Conservation (phyloP, 192 early-diverging fungal genomes). For the Oehlia diaphana region DNA sequence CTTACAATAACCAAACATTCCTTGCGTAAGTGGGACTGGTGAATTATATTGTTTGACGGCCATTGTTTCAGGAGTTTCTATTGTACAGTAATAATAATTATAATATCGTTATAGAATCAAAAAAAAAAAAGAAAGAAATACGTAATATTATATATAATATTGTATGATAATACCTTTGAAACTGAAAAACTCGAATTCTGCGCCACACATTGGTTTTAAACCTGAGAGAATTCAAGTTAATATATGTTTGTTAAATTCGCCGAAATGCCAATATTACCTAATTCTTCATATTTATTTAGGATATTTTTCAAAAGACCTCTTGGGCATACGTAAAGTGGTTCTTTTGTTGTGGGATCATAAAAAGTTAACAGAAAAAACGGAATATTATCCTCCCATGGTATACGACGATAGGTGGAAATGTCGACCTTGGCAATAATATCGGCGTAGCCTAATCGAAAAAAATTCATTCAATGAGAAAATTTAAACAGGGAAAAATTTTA, state of each 20-base stretch:
- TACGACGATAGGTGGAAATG: slow-evolving; percentile 58
- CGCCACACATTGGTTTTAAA: slow-evolving; percentile 55
- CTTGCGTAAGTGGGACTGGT: slow-evolving; percentile 63
- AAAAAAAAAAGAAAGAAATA: neutral
- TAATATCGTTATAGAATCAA: neutral
- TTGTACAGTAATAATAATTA: neutral
- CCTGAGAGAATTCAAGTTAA: slow-evolving; percentile 11
- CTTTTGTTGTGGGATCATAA: slow-evolving; percentile 52
- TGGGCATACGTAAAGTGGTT: slow-evolving; percentile 66
- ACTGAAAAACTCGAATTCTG: slow-evolving; percentile 79
- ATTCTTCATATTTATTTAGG: slow-evolving; percentile 41
- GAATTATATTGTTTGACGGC: slow-evolving; percentile 58
- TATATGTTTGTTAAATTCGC: no score
- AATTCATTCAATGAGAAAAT: neutral
- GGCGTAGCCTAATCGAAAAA: neutral
- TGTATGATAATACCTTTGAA: slow-evolving; percentile 62
- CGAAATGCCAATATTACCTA: neutral
- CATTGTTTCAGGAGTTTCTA: slow-evolving; percentile 72
- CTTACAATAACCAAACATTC: slow-evolving; percentile 81
- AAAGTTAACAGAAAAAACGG: slow-evolving; percentile 75
- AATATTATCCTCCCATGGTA: slow-evolving; percentile 74
- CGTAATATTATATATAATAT: no score
- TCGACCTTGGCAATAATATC: slow-evolving; percentile 45
- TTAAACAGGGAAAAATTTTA: neutral
- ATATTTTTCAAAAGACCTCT: slow-evolving; percentile 55